Evolutionary conservation across 768 basidiomycete genomes (phyloP).

Genomic region (Kwoniella newhampshirensis): DNA sequence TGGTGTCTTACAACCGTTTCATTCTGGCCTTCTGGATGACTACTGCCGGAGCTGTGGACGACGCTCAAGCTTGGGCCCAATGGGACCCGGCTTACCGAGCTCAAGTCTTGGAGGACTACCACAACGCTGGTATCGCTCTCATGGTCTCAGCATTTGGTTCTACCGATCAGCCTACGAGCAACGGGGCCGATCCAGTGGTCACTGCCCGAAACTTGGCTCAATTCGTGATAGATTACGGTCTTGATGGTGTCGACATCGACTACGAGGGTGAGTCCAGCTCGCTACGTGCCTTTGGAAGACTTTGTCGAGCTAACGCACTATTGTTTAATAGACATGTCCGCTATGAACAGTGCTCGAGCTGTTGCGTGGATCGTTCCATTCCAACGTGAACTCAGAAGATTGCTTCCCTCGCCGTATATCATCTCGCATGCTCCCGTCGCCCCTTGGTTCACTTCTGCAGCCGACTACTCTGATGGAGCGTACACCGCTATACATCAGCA

Average conservation of each 20-base stretch:
- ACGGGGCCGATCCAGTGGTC: conserved; percentile 62
- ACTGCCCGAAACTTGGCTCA: conserved; percentile 67
- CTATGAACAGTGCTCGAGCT: conserved; percentile 45
- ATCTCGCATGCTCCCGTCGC: conserved; percentile 53
- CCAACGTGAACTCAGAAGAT: conserved; percentile 44
- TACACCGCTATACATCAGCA: conserved; percentile 61
- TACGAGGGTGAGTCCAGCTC: conserved; percentile 57
- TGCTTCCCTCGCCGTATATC: conserved; percentile 45
- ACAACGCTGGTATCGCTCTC: conserved; percentile 62
- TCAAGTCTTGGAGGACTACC: conserved; percentile 60
- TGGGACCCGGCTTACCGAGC: conserved; percentile 53
- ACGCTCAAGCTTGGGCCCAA: conserved; percentile 39
- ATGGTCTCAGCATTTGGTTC: conserved; percentile 69
- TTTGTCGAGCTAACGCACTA: conserved; percentile 2
- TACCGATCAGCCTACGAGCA: conserved; percentile 61
- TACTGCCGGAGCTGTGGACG: conserved; percentile 42
- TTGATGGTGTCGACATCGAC: conserved; percentile 74
- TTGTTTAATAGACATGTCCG: conserved; percentile 33
- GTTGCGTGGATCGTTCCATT: conserved; percentile 51
- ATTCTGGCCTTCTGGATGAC: conserved; percentile 53
- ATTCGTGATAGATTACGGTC: conserved; percentile 63
- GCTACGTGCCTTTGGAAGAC: background rate
- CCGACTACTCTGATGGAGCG: conserved; percentile 55
- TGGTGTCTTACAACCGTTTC: conserved; percentile 46
- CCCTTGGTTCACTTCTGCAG: conserved; percentile 50